A percentile compares a stretch with the other conserved stretches of the same genome.
These are phyloP conservation scores for Cercospora zeae-maydis DNA, from an alignment of 2,329 filamentous ascomycete species.

Conservation along the genomic window DNA sequence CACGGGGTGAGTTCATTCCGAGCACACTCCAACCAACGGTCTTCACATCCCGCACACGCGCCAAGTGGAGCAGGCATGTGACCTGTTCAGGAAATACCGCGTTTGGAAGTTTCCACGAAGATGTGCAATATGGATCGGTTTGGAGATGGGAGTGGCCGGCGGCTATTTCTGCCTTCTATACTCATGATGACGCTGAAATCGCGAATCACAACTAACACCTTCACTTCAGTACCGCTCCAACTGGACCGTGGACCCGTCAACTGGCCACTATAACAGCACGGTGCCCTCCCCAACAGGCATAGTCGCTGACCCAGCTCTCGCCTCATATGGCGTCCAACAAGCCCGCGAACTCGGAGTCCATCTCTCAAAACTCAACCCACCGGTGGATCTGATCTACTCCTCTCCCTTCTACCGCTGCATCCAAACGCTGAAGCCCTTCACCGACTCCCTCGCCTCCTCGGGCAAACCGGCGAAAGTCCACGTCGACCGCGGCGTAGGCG, in stretches of 20 bases:
- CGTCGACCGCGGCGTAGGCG: slow-evolving; percentile 53
- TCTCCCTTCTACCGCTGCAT: slow-evolving; percentile 85
- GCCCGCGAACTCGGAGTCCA: slow-evolving; percentile 69
- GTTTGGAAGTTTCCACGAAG: neutral
- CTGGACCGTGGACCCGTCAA: slow-evolving; percentile 78
- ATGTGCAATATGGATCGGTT: neutral
- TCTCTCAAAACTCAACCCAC: slow-evolving; percentile 60
- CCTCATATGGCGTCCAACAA: slow-evolving; percentile 81
- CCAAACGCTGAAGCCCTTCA: slow-evolving; percentile 73
- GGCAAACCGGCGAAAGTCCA: slow-evolving; percentile 25
- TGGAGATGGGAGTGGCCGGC: neutral
- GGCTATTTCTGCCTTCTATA: no score
- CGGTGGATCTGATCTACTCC: slow-evolving; percentile 73
- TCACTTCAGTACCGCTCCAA: slow-evolving; percentile 75
- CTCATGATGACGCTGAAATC: no score
- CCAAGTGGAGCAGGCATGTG: slow-evolving; percentile 6
- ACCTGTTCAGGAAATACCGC: slow-evolving; percentile 2
- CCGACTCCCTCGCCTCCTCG: slow-evolving; percentile 46
- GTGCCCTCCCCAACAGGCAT: slow-evolving; percentile 83
- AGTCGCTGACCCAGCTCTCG: slow-evolving; percentile 80
- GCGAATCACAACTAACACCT: neutral
- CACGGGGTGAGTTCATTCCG: slow-evolving; percentile 46
- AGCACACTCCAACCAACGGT: neutral
- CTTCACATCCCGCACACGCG: neutral
- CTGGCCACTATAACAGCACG: slow-evolving; percentile 70